A percentile compares a stretch with the other conserved stretches of the same genome.
Conservation (phyloP, 2,329 filamentous ascomycete genomes). For the Fusarium chaquense region DNA sequence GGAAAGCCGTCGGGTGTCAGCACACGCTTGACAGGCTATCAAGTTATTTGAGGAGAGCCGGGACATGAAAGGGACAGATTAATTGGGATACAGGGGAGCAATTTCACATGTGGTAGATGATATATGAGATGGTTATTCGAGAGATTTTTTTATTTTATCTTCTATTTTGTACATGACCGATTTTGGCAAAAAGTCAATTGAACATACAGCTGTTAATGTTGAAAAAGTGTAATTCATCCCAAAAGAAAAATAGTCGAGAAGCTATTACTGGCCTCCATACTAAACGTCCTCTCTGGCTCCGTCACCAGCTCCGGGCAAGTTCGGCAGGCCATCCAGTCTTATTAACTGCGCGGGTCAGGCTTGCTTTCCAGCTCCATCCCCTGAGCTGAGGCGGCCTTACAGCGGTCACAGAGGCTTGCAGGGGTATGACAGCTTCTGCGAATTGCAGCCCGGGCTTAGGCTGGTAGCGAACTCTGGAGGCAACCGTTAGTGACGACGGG, state of each 20-base stretch:
- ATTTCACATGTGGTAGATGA: slow-evolving; percentile 7
- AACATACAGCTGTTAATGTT: background rate
- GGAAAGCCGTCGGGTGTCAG: slow-evolving; percentile 37
- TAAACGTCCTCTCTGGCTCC: background rate
- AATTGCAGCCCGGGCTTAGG: background rate
- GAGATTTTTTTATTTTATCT: background rate
- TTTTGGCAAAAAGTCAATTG: background rate
- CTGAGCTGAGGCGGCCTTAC: slow-evolving; percentile 27
- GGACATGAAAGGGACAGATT: slow-evolving; percentile 5
- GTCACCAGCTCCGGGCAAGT: background rate
- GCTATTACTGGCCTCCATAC: background rate
- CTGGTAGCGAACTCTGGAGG: slow-evolving; percentile 17
- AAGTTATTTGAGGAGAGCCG: slow-evolving; percentile 32
- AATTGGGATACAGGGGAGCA: slow-evolving; percentile 18
- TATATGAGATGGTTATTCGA: background rate
- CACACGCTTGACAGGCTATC: slow-evolving; percentile 33
- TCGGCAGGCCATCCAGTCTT: background rate
- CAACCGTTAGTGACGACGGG: slow-evolving; percentile 14
- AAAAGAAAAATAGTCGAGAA: background rate
- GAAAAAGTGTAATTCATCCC: slow-evolving; percentile 3
- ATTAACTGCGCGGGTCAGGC: background rate
- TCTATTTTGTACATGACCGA: background rate
- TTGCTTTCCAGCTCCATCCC: slow-evolving; percentile 3
- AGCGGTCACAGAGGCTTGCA: slow-evolving; percentile 26
- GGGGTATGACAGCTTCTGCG: slow-evolving; percentile 17